phyloP scores from a whole-genome alignment of 306 rosid species.

The Vicia villosa region DNA sequence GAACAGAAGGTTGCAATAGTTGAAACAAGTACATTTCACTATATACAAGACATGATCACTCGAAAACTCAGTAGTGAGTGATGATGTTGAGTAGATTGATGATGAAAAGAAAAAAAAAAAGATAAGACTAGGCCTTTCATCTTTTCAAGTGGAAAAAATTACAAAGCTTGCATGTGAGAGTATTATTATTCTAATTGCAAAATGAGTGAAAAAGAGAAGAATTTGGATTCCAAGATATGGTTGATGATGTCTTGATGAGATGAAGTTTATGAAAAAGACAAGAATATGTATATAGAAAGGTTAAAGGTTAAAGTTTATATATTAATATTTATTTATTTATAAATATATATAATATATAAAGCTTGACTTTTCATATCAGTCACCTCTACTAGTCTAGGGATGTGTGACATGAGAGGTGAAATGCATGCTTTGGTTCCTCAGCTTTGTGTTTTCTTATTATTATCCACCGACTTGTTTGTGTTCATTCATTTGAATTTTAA shows the following conservation, averaged over 20 bases:
- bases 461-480: slow-evolving; percentile 57
- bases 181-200: slow-evolving; percentile 4
- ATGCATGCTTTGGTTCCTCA: slow-evolving; percentile 65
- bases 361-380: slow-evolving; percentile 69
- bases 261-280: slow-evolving; percentile 43
- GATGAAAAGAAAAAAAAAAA: slow-evolving; percentile 29
- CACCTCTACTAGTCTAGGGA: slow-evolving; percentile 50
- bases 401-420: slow-evolving; percentile 47
- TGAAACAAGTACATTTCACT: slow-evolving; percentile 63
- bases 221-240: slow-evolving; percentile 1
- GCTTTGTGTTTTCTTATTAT: slow-evolving; percentile 59
- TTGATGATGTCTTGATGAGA: too few relatives aligned
- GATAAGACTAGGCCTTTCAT: slow-evolving; percentile 64
- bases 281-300: slow-evolving; percentile 26
- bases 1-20: slow-evolving; percentile 92
- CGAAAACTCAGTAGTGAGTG: slow-evolving; percentile 53
- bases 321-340: slow-evolving; percentile 13
- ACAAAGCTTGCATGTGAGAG: neutral
- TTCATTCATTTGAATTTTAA: slow-evolving; percentile 33
- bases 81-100: slow-evolving; percentile 49
- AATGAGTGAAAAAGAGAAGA: slow-evolving; percentile 4
- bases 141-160: slow-evolving; percentile 62
- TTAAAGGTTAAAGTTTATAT: neutral
- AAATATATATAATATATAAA: slow-evolving; percentile 34
- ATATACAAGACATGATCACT: slow-evolving; percentile 59